Evolutionary conservation across 306 rosid species (phyloP).

Genomic region (Phaseolus lunatus): DNA sequence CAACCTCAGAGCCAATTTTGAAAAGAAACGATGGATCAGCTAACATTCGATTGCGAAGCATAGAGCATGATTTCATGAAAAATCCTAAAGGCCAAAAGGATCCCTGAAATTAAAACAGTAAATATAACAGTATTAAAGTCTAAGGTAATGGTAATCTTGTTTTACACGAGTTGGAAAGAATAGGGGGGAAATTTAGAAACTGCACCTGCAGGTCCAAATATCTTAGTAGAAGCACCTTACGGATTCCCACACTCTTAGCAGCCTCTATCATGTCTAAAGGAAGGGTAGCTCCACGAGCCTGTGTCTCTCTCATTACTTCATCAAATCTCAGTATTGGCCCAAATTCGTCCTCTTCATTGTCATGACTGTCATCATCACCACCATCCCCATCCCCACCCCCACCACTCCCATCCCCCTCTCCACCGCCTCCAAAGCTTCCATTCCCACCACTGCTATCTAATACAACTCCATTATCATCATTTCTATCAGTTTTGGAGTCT

Average conservation of each 20-base stretch:
- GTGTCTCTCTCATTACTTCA: constrained; percentile 80
- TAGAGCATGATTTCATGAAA: constrained; percentile 69
- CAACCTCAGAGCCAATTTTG: constrained; percentile 94
- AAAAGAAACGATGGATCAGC: constrained; percentile 94
- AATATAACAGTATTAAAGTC: constrained; percentile 26
- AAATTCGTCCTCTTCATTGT: constrained; percentile 72
- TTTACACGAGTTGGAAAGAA: constrained; percentile 19
- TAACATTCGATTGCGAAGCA: constrained; percentile 86
- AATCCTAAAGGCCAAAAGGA: constrained; percentile 81
- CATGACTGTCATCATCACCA: constrained; percentile 46
- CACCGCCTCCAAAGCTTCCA: constrained; percentile 54
- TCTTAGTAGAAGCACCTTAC: constrained; percentile 72
- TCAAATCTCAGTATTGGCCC: constrained; percentile 76
- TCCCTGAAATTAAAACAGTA: constrained; percentile 62
- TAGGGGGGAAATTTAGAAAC: not conserved
- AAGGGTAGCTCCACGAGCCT: constrained; percentile 73
- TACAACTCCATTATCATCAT: constrained; percentile 46
- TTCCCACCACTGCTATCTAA: constrained; percentile 52
- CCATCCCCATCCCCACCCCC: constrained; percentile 59
- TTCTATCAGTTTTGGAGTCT: constrained; percentile 40
- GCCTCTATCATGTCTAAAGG: constrained; percentile 88
- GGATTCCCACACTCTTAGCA: constrained; percentile 79
- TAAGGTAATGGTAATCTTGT: constrained; percentile 10
- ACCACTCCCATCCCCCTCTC: constrained; percentile 45
- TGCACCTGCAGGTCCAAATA: constrained; percentile 80